Evolutionary conservation across 2,329 filamentous ascomycete species (phyloP).

Genomic region (Nigrospora osmanthi): DNA sequence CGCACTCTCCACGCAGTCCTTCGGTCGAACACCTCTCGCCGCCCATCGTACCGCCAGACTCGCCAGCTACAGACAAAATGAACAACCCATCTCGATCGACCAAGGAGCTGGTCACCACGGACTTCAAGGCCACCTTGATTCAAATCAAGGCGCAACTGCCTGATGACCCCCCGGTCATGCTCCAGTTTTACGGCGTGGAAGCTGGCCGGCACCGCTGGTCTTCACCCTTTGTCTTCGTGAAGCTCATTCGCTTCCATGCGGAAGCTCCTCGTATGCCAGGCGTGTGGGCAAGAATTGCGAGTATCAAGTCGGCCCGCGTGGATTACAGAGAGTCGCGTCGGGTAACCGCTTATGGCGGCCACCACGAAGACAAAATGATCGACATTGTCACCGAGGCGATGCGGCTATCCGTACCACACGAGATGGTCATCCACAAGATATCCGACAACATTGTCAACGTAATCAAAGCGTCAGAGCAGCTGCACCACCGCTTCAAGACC

Average conservation of each 20-base stretch:
- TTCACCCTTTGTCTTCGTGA: slow-evolving; percentile 69
- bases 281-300: slow-evolving; percentile 81
- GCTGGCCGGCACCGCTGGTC: slow-evolving; percentile 83
- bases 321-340: slow-evolving; percentile 72
- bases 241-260: slow-evolving; percentile 76
- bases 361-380: slow-evolving; percentile 70
- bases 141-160: slow-evolving; percentile 89
- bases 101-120: slow-evolving; percentile 68
- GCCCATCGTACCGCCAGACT: slow-evolving; percentile 23
- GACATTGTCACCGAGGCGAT: slow-evolving; percentile 82
- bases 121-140: slow-evolving; percentile 72
- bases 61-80: slow-evolving; percentile 18
- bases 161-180: slow-evolving; percentile 80
- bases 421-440: slow-evolving; percentile 80
- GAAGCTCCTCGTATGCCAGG: slow-evolving; percentile 75
- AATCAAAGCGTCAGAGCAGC: slow-evolving; percentile 76
- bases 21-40: slow-evolving; percentile 27
- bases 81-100: slow-evolving; percentile 23
- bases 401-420: slow-evolving; percentile 81
- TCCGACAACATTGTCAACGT: slow-evolving; percentile 92
- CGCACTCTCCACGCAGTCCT: slow-evolving; percentile 15
- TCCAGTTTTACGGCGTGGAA: slow-evolving; percentile 79
- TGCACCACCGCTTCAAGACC: slow-evolving; percentile 88
- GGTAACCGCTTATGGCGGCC: slow-evolving; percentile 50
- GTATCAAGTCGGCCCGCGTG: slow-evolving; percentile 70